Conservation (phyloP, 2,329 filamentous ascomycete species). For the Orbilia quercus region DNA sequence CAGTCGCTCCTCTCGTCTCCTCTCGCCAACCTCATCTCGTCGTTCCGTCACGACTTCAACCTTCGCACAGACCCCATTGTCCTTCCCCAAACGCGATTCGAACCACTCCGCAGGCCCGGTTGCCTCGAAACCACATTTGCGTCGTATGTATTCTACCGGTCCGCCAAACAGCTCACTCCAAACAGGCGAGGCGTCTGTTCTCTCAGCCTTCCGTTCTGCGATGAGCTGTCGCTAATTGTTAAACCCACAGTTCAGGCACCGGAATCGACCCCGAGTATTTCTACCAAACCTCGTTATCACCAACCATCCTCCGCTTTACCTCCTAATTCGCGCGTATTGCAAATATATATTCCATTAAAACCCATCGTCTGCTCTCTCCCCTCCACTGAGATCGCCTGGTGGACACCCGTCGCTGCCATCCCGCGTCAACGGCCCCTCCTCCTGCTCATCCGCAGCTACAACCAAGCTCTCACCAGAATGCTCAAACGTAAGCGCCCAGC, state of each 20-base stretch:
- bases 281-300: slow-evolving; percentile 6
- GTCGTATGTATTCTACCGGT: not conserved
- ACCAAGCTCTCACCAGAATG: slow-evolving; percentile 38
- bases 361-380: slow-evolving; percentile 2
- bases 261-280: not conserved
- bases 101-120: slow-evolving; percentile 7
- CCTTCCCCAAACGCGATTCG: slow-evolving; percentile 15
- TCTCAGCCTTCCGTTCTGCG: slow-evolving; percentile 43
- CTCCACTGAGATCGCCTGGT: slow-evolving; percentile 43
- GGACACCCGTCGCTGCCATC: slow-evolving; percentile 27
- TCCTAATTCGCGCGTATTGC: too few species aligned
- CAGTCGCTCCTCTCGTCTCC: slow-evolving; percentile 35
- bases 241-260: slow-evolving; percentile 26
- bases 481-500: slow-evolving; percentile 56
- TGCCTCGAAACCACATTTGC: slow-evolving; percentile 3
- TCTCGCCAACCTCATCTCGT: slow-evolving; percentile 36
- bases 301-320: not conserved
- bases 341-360: too few species aligned
- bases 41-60: slow-evolving; percentile 8
- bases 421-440: slow-evolving; percentile 37
- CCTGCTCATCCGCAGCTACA: slow-evolving; percentile 37
- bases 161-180: not conserved
- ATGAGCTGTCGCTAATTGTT: slow-evolving; percentile 39
- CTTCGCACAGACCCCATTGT: slow-evolving; percentile 26
- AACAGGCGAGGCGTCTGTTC: slow-evolving; percentile 26